Percentiles rank a stretch among this genome's conserved stretches.
phyloP scores from a whole-genome alignment of 495 filamentous ascomycete species.

The Bacidia gigantensis region DNA sequence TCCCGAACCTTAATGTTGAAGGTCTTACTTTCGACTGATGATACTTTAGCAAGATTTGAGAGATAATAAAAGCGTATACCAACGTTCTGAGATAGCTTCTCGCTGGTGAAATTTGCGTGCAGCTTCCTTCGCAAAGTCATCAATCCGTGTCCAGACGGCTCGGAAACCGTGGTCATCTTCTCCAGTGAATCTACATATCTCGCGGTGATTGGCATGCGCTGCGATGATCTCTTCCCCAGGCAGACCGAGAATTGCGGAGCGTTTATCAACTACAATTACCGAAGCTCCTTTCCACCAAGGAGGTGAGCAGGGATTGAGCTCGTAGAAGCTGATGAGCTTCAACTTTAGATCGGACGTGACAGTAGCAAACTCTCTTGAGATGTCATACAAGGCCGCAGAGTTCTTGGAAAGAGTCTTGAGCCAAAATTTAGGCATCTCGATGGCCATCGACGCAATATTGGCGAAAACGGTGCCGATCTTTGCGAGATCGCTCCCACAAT shows the following conservation, averaged over 20 bases:
- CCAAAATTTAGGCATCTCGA: slow-evolving; percentile 2
- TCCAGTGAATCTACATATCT: slow-evolving; percentile 2
- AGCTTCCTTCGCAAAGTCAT: slow-evolving; percentile 1
- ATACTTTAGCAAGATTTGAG: too few species aligned
- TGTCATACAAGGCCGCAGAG: slow-evolving; percentile 9
- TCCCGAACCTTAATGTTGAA: too few species aligned
- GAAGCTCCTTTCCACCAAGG: slow-evolving; percentile 12
- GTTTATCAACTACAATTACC: slow-evolving; percentile 13
- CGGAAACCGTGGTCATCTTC: not conserved
- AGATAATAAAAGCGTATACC: too few species aligned
- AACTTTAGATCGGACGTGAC: slow-evolving; percentile 5
- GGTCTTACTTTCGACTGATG: too few species aligned
- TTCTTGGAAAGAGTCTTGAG: slow-evolving; percentile 6
- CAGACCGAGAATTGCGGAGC: slow-evolving; percentile 13
- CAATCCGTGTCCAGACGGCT: slow-evolving; percentile 1
- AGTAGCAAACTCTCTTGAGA: slow-evolving; percentile 8
- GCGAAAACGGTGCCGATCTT: slow-evolving; percentile 5
- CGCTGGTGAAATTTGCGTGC: not conserved
- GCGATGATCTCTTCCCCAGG: slow-evolving; percentile 3
- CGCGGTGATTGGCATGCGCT: slow-evolving; percentile 6
- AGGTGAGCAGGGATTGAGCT: slow-evolving; percentile 9
- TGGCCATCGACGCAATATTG: slow-evolving; percentile 5
- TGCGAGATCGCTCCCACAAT: slow-evolving; percentile 13
- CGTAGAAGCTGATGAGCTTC: slow-evolving; percentile 2
- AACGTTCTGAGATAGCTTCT: not conserved